A percentile compares a stretch with the other conserved stretches of the same genome.
Evolutionary conservation across 208 protist genomes (phyloP).

Genomic region (Leishmania lainsoni): DNA sequence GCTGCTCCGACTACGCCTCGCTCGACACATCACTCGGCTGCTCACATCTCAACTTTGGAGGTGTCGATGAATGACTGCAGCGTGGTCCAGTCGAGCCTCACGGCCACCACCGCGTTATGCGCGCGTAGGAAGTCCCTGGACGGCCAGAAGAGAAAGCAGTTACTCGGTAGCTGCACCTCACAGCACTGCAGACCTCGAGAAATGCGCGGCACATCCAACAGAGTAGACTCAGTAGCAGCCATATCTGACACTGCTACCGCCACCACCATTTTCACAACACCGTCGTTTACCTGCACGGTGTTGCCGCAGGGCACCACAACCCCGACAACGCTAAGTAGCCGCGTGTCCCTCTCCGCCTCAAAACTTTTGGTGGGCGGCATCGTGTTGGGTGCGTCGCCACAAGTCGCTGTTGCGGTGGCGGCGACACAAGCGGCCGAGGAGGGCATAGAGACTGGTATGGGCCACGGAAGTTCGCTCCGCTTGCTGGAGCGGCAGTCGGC

Average conservation of each 20-base stretch:
- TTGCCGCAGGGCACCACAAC: not conserved
- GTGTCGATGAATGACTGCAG: not conserved
- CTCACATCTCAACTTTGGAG: not conserved
- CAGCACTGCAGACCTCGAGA: not conserved
- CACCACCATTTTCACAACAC: not conserved
- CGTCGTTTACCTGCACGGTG: not conserved
- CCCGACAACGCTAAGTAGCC: not conserved
- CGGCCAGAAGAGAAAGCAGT: not conserved
- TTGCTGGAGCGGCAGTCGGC: not conserved
- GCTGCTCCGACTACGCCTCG: not conserved
- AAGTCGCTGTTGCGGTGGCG: not conserved
- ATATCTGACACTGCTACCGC: not conserved
- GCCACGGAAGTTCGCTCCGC: not conserved
- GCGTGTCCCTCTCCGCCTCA: not conserved
- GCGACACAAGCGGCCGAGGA: not conserved
- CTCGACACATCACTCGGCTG: not conserved
- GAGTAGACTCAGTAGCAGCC: not conserved
- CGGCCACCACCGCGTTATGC: not conserved
- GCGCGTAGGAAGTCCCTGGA: not conserved
- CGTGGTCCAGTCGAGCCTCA: not conserved
- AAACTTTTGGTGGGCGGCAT: not conserved
- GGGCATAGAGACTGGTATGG: slow-evolving; percentile 1
- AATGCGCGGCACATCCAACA: not conserved
- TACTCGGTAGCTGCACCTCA: not conserved
- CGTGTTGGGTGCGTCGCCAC: not conserved